phyloP scores from a whole-genome alignment of 768 basidiomycete species.

The Mycena chlorophos region DNA sequence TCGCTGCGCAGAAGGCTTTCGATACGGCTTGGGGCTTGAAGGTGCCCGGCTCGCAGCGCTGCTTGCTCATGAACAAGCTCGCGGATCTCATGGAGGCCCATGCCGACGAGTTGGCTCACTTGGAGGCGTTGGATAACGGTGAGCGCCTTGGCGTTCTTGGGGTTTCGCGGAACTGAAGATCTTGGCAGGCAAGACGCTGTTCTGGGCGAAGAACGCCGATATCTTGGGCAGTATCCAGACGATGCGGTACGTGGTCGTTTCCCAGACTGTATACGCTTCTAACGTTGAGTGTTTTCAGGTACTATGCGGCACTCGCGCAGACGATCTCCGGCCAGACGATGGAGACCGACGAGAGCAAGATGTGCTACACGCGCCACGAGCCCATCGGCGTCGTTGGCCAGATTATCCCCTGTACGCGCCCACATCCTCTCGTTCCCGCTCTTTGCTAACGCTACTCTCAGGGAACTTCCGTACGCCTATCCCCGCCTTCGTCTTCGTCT shows the following conservation, averaged over 20 bases:
- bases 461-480: constrained; percentile 58
- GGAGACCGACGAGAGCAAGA: constrained; percentile 36
- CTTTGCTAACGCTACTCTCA: constrained; percentile 10
- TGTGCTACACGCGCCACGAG: constrained; percentile 62
- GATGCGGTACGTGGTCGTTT: background rate
- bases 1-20: constrained; percentile 47
- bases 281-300: background rate
- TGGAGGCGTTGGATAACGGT: constrained; percentile 55
- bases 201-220: constrained; percentile 27
- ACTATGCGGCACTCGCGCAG: background rate
- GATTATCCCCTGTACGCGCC: constrained; percentile 30
- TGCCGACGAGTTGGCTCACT: constrained; percentile 45
- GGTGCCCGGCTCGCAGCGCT: constrained; percentile 40
- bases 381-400: constrained; percentile 52
- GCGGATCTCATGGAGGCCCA: constrained; percentile 53
- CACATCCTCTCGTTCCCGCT: constrained; percentile 4
- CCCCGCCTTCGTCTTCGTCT: background rate
- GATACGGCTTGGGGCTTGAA: constrained; percentile 51
- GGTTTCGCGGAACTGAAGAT: background rate
- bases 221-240: constrained; percentile 30
- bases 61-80: constrained; percentile 46
- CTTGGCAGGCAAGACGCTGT: constrained; percentile 33
- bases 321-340: constrained; percentile 27
- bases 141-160: constrained; percentile 9
- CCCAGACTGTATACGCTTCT: no score